Base-by-base conservation (phyloP, 2,329 filamentous ascomycete genomes). In the Paecilomyces niveus region DNA sequence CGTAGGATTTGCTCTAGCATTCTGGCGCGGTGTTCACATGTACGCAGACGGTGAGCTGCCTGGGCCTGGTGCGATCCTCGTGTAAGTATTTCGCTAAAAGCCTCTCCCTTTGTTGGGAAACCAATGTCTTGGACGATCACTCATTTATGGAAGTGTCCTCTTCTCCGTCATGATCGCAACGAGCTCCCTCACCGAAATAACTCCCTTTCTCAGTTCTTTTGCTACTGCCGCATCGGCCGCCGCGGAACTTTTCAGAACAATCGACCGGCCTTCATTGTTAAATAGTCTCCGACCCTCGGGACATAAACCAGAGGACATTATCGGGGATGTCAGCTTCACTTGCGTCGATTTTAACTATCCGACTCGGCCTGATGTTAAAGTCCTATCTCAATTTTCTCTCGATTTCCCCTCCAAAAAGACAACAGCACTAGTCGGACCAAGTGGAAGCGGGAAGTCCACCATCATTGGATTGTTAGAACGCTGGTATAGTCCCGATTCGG, bases 381-480 rank as follows among this genome's bases (percentile, higher is more conserved):
- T 81, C 1, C 62, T 81, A 8, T 67, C 78, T 10, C 65, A 76
- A 39, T 75, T 81, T 31, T 74, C 70, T 1, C 67, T 81, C 0
- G 63, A 70, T 2, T 70, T 81, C 3, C 77, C 78, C 1, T 75
- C 78, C 3, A 89, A 90, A 26, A 92, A 93, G 76, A 90, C 88
- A 24, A 93, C 91, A 0, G 92, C 92, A 1, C 78, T 96, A 0
- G 92, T 96, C 3, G 91, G 90, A 61, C 88, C 90, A 0, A 95
- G 90, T 6, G 91, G 90, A 18, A 91, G 86, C 33, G 91, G 91
- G 54, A 96, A 95, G 76, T 90, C 86, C 63, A 95, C 90, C 0
- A 90, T 95, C 62, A 85, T 95, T 35, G 90, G 89, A n/a, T 79
- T 96, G 15, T 84, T 94, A 0, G 90, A 94, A 74, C 83, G 90